Evolutionary conservation across 2,329 filamentous ascomycete species (phyloP).

Genomic region (Exophiala sp.): DNA sequence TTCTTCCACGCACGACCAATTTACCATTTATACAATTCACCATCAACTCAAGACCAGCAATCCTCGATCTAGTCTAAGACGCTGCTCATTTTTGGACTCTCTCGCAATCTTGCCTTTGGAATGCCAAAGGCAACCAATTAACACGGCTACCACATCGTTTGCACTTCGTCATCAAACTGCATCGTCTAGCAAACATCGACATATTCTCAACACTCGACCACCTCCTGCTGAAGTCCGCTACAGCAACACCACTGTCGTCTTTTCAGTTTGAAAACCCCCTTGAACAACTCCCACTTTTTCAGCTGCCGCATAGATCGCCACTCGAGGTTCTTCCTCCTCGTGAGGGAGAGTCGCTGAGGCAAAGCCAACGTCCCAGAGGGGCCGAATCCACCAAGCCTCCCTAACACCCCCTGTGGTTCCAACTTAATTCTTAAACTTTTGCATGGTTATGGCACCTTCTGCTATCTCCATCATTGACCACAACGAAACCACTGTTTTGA

Average conservation of each 20-base stretch:
- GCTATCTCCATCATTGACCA: slow-evolving; percentile 49
- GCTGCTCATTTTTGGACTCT: background rate
- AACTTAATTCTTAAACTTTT: slow-evolving; percentile 33
- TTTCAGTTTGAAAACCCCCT: slow-evolving; percentile 24
- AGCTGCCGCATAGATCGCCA: slow-evolving; percentile 99
- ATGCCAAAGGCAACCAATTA: slow-evolving; percentile 24
- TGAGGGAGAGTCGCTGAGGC: slow-evolving; percentile 99
- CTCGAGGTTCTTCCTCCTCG: slow-evolving; percentile 97
- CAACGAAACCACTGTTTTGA: slow-evolving; percentile 26
- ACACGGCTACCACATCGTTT: slow-evolving; percentile 28
- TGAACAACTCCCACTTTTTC: slow-evolving; percentile 60
- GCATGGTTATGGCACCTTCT: slow-evolving; percentile 69
- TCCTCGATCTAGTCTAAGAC: background rate
- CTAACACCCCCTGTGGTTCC: slow-evolving; percentile 58
- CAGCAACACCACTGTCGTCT: slow-evolving; percentile 15
- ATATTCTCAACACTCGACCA: slow-evolving; percentile 48
- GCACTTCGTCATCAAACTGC: slow-evolving; percentile 40
- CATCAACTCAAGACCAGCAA: slow-evolving; percentile 1
- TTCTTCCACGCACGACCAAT: background rate
- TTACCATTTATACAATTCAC: slow-evolving; percentile 9
- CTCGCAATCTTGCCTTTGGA: slow-evolving; percentile 25
- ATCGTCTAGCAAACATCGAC: slow-evolving; percentile 40
- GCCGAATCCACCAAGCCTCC: slow-evolving; percentile 93
- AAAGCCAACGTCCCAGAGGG: slow-evolving; percentile 78
- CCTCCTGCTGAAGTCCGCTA: slow-evolving; percentile 37